Base-by-base conservation (phyloP, 2,329 filamentous ascomycete genomes). In the Lasiodiplodia sp. region DNA sequence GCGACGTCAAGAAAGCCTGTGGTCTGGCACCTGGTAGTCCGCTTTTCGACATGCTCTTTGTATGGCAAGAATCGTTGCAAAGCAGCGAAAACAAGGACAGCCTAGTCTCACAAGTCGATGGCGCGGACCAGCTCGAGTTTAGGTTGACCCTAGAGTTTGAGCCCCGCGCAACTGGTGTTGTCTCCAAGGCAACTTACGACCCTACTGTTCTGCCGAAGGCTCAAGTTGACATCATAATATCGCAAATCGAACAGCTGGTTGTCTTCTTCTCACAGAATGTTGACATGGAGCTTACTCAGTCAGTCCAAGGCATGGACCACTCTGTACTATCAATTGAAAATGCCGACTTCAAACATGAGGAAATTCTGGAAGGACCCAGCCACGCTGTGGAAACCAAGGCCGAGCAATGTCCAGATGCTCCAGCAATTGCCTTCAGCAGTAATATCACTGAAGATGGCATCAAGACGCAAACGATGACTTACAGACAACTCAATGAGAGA, bases 1-100 rank as follows among this genome's bases (percentile, higher is more conserved):
- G 87, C 0, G 88, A 93, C 2, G 92, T 97, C 71, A 90, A 88
- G 73, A 88, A 86, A 72, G 79, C 86, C 1, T 87, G 85, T 3
- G 86, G 85, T 0, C 70, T 91, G 0, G 80, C 84, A 34, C 83
- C 88, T 0, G 82, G 85, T 0, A 84, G 87, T 49, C 79, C 80
- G 1, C 79, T 97, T 0, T 97, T 95, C 72, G 92, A 97, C 72
- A 86, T 90, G 0, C 82, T 97, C 0, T 90, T 97, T 73, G 90
- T 94, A 0, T 97, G 94, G 84, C 94, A 97, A 73, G 91, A 97
- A 75, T 91, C 90, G 0, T 81, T 91, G 21, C 71, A 78, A 1
- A 77, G 78, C 18, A 67, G 82, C 34, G 70, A 72, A 2, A 71
- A 75, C n/a, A 71, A 75, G 3, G 75, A 81, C 73, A 72, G 73